Evolutionary conservation across 1,284 basidiomycete genomes (phyloP).

Genomic region (Malassezia equina): DNA sequence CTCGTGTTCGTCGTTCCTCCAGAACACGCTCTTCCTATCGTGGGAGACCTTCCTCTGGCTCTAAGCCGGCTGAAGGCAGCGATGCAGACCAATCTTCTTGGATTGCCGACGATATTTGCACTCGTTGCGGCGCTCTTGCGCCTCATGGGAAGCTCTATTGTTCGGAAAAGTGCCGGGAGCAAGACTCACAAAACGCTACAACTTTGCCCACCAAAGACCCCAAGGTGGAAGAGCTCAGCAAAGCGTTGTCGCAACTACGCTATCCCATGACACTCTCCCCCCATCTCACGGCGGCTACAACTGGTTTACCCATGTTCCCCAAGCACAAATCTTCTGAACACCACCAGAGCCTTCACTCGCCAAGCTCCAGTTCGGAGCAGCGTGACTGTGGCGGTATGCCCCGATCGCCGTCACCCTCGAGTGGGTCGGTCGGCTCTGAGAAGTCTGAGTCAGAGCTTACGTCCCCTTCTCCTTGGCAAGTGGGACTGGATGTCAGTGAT

Average conservation of each 20-base stretch:
- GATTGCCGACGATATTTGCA: conserved; percentile 19
- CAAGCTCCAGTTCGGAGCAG: background rate
- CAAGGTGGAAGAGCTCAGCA: background rate
- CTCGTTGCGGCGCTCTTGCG: conserved; percentile 12
- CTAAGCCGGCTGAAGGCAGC: background rate
- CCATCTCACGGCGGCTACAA: background rate
- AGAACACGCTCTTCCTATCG: background rate
- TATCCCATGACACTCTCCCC: conserved; percentile 17
- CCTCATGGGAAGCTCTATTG: conserved; percentile 17
- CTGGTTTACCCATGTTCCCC: background rate
- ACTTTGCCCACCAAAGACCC: background rate
- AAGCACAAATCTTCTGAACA: background rate
- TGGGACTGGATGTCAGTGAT: conserved; percentile 2
- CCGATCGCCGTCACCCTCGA: background rate
- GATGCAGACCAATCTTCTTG: conserved; percentile 13
- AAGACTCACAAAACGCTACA: background rate
- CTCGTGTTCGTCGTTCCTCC: background rate
- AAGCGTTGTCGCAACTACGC: conserved; percentile 1
- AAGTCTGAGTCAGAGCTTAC: background rate
- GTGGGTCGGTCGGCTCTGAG: conserved; percentile 1
- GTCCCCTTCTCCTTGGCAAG: conserved; percentile 15
- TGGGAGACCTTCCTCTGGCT: background rate
- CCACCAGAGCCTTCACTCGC: background rate
- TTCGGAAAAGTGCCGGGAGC: conserved; percentile 13
- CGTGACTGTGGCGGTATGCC: background rate